phyloP scores from a whole-genome alignment of 768 basidiomycete species.

The Chalciporus sphaerocephalus region DNA sequence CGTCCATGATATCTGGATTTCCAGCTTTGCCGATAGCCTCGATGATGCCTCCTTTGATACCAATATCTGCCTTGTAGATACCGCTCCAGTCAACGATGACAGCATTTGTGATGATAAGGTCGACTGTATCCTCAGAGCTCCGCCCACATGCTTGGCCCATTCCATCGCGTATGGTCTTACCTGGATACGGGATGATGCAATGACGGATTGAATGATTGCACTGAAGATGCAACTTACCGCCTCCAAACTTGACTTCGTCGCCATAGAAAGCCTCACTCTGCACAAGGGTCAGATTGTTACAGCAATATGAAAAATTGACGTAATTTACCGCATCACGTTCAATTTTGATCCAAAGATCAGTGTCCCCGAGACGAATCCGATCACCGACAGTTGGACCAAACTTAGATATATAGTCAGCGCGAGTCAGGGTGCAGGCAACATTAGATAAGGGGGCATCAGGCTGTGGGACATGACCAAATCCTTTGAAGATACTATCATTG shows the following conservation, averaged over 20 bases:
- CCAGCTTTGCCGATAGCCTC: slow-evolving; percentile 94
- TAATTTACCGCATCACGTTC: slow-evolving; percentile 70
- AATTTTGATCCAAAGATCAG: slow-evolving; percentile 85
- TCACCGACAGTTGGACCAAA: slow-evolving; percentile 95
- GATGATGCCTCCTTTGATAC: slow-evolving; percentile 79
- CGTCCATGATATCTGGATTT: slow-evolving; percentile 89
- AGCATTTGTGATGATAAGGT: slow-evolving; percentile 93
- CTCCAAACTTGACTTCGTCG: slow-evolving; percentile 97
- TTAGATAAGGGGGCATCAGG: slow-evolving; percentile 51
- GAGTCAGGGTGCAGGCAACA: slow-evolving; percentile 51
- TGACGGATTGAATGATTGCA: not conserved
- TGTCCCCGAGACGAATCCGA: slow-evolving; percentile 84
- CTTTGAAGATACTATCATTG: slow-evolving; percentile 29
- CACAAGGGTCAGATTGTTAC: not conserved
- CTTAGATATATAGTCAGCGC: slow-evolving; percentile 85
- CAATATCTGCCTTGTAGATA: slow-evolving; percentile 97
- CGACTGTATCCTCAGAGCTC: slow-evolving; percentile 63
- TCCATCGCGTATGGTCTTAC: slow-evolving; percentile 92
- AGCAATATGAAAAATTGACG: not conserved
- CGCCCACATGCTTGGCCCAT: slow-evolving; percentile 90
- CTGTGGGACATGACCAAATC: slow-evolving; percentile 69
- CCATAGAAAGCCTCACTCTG: slow-evolving; percentile 88
- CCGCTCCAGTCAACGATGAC: slow-evolving; percentile 93
- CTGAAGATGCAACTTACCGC: slow-evolving; percentile 46
- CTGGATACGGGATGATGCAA: slow-evolving; percentile 34